phyloP scores from a whole-genome alignment of 2,329 filamentous ascomycete genomes.

The Neofusicoccum sp. region DNA sequence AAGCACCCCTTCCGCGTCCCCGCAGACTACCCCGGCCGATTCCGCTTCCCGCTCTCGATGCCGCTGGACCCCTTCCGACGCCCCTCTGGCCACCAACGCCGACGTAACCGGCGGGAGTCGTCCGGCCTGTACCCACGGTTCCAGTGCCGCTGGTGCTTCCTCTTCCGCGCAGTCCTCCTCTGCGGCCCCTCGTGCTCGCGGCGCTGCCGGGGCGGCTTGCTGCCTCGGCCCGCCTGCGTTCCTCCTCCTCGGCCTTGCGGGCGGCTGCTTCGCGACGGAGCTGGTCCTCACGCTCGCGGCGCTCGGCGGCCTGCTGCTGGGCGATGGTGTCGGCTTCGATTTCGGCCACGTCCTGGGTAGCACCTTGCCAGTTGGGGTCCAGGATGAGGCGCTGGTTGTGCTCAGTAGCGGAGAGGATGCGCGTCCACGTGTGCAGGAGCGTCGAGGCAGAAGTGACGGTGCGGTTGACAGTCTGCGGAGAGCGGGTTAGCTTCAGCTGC shows the following conservation, averaged over 20 bases:
- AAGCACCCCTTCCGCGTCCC: slow-evolving; percentile 5
- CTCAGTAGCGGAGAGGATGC: slow-evolving; percentile 93
- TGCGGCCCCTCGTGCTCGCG: slow-evolving; percentile 36
- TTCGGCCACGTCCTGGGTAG: slow-evolving; percentile 80
- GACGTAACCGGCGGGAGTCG: slow-evolving; percentile 38
- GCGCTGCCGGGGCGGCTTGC: slow-evolving; percentile 40
- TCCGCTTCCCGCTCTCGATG: slow-evolving; percentile 6
- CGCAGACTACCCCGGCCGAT: slow-evolving; percentile 4
- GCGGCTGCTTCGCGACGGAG: slow-evolving; percentile 68
- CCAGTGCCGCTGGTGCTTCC: slow-evolving; percentile 6
- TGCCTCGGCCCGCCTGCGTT: slow-evolving; percentile 60
- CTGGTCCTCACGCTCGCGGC: slow-evolving; percentile 75
- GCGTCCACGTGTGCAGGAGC: slow-evolving; percentile 90
- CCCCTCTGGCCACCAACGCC: slow-evolving; percentile 47
- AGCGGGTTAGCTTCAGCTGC: background rate
- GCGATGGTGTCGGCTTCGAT: slow-evolving; percentile 75
- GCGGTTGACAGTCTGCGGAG: slow-evolving; percentile 68
- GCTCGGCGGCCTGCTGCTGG: slow-evolving; percentile 73
- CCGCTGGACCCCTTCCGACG: slow-evolving; percentile 40
- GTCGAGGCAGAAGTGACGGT: slow-evolving; percentile 87
- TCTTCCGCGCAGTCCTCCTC: slow-evolving; percentile 27
- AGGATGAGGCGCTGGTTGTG: slow-evolving; percentile 93
- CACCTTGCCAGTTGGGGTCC: slow-evolving; percentile 85
- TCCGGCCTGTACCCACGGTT: slow-evolving; percentile 27
- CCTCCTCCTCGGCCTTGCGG: slow-evolving; percentile 51